Evolutionary conservation across 352 stramenopile genomes (phyloP), one percentile per base, ranked within the genome.

Genomic region (Phytophthora podocarpi): DNA sequence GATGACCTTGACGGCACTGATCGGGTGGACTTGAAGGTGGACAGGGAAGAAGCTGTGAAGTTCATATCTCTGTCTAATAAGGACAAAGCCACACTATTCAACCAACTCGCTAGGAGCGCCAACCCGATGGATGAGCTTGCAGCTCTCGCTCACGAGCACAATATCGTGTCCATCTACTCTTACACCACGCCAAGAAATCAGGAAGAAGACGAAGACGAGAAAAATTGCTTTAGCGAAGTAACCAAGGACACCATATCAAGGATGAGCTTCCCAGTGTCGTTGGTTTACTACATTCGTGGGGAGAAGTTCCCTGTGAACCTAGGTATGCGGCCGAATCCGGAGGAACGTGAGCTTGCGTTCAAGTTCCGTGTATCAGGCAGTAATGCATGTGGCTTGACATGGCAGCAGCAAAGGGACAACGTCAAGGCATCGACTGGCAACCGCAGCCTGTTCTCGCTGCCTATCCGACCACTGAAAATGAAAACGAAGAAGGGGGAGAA

Each of bases 281-380:
- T 95, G 23, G 54, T 90, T 26, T 88, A 92, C 46, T 95, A 93
- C 56, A 80, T 95, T 57, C 76, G 73, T 18, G 86, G 90, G 11
- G 69, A 83, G 20, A 76, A 76, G 13, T 95, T 91, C 53, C 84
- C 84, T n/a, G 72, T 93, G 7, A 74, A 87, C n/a, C 62, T 95
- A 52, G 77, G 78, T 15, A 64, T 77, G 35, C 61, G 53, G 13
- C 51, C 50, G n/a, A 47, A 59, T 21, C 11, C 23, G 7, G 46
- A 85, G 2, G 59, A 75, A 9, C 39, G 60, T 7, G 62, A 89
- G 35, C 62, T 69, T 24, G 55, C 59, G 16, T 70, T 74, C 24
- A 85, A 77, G 45, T 89, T 90, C 35, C 76, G 69, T 27, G 65
- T 91, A 9, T 58, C 62, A 30, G 64, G 70, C 31, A 82, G 64